Conservation (phyloP, 208 protist species). For the Leishmania aethiopica region DNA sequence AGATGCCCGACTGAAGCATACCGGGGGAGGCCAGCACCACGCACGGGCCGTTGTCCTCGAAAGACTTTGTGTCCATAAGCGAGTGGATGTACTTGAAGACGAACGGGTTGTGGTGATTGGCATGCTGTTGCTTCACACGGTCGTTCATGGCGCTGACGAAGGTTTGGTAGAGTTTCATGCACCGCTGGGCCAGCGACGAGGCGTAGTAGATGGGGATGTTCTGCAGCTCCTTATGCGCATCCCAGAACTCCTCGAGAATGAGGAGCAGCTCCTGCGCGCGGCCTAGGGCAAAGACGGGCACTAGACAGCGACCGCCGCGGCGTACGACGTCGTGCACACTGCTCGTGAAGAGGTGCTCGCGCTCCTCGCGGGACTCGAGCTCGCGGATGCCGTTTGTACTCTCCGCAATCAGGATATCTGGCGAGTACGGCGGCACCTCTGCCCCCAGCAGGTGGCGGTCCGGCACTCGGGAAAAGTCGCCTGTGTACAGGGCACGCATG, state of each 20-base stretch:
- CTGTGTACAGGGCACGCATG: conserved; percentile 98
- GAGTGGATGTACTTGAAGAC: conserved; percentile 97
- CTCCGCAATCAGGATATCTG: conserved; percentile 98
- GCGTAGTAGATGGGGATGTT: conserved; percentile 99
- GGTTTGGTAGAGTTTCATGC: conserved; percentile 98
- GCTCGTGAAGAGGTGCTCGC: conserved; percentile 96
- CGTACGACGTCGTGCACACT: conserved; percentile 93
- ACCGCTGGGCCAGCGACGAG: conserved; percentile 97
- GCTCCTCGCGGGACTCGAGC: conserved; percentile 94
- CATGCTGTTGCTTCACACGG: conserved; percentile 92
- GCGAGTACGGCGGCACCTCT: conserved; percentile 92
- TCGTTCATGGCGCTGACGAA: conserved; percentile 99
- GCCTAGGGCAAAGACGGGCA: conserved; percentile 99
- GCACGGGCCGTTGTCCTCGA: conserved; percentile 94
- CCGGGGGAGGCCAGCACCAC: conserved; percentile 96
- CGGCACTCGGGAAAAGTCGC: conserved; percentile 97
- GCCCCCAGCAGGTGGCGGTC: conserved; percentile 99
- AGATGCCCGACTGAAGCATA: conserved; percentile 98
- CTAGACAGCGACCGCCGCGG: conserved; percentile 96
- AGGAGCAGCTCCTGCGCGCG: conserved; percentile 98
- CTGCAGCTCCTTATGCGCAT: conserved; percentile 96
- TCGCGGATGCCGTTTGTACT: conserved; percentile 98
- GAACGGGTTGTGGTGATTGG: conserved; percentile 96
- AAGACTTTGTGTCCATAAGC: conserved; percentile 88
- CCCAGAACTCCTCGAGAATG: conserved; percentile 99